Percentiles rank a stretch among this genome's conserved stretches.
phyloP scores from a whole-genome alignment of 164 flowering plant genomes.

The Buxus sempervirens region DNA sequence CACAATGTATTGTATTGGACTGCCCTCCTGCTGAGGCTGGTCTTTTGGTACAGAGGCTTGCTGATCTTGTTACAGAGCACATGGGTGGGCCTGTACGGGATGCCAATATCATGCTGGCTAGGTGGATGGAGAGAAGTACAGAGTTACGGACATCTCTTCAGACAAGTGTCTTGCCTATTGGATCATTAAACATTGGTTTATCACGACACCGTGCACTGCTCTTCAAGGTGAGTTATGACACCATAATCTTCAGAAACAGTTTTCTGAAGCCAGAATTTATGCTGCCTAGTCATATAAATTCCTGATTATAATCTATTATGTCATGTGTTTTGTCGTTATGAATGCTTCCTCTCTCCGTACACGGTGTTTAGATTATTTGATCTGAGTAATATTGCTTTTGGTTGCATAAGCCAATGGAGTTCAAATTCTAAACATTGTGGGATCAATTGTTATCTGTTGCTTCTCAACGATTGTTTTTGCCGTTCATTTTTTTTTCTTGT shows the following conservation, averaged over 20 bases:
- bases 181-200: conserved; percentile 76
- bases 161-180: conserved; percentile 81
- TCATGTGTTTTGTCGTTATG: neutral
- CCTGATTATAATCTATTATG: neutral
- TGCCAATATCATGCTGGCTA: conserved; percentile 71
- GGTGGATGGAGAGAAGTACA: conserved; percentile 79
- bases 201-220: conserved; percentile 97
- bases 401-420: neutral
- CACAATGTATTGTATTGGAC: conserved; percentile 77
- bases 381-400: neutral
- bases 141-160: conserved; percentile 80
- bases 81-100: conserved; percentile 97
- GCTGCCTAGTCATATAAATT: too few species aligned
- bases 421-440: too few species aligned
- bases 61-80: conserved; percentile 87
- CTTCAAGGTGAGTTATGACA: conserved; percentile 64
- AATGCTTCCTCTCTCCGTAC: neutral
- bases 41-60: conserved; percentile 68
- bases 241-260: neutral
- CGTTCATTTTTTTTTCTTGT: too few species aligned
- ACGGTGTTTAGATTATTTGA: neutral
- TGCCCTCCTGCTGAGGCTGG: conserved; percentile 50
- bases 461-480: too few species aligned
- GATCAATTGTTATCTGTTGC: too few species aligned
- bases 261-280: neutral